A percentile compares a stretch with the other conserved stretches of the same genome.
Evolutionary conservation across 2,329 filamentous ascomycete species (phyloP).

Genomic region (Diaporthe australafricana): DNA sequence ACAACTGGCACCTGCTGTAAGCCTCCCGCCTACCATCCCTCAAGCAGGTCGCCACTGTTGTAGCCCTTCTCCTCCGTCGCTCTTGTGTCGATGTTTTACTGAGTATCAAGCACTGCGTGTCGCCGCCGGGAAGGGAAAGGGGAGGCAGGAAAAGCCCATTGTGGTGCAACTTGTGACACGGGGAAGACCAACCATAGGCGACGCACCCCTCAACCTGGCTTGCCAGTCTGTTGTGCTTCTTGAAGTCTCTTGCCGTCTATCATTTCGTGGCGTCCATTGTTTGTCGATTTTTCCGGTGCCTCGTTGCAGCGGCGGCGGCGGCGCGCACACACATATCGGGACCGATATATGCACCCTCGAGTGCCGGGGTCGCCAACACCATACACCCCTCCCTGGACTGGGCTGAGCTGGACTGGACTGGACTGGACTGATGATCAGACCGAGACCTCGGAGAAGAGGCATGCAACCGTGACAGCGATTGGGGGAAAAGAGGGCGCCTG

Average conservation of each 20-base stretch:
- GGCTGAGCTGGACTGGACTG: neutral
- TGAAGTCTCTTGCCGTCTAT: constrained; percentile 10
- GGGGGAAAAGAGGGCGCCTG: neutral
- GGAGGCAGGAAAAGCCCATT: neutral
- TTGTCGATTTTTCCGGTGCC: constrained; percentile 9
- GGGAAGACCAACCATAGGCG: constrained; percentile 1
- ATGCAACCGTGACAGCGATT: constrained; percentile 30
- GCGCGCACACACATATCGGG: constrained; percentile 1
- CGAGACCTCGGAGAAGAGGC: constrained; percentile 4
- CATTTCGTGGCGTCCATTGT: constrained; percentile 23
- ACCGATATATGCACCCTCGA: constrained; percentile 2
- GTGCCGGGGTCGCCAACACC: neutral
- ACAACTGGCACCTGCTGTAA: constrained; percentile 29
- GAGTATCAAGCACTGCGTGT: constrained; percentile 20
- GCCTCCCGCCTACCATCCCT: constrained; percentile 2
- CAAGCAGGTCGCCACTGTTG: constrained; percentile 15
- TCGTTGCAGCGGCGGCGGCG: constrained; percentile 12
- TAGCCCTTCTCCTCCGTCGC: neutral
- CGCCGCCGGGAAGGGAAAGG: constrained; percentile 24
- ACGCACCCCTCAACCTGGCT: neutral
- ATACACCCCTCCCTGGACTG: neutral
- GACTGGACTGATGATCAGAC: constrained; percentile 2
- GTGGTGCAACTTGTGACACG: constrained; percentile 16
- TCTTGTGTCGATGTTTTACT: neutral
- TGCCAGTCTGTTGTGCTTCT: constrained; percentile 9